These are phyloP conservation scores for Acacia confusa DNA, from an alignment of 306 rosid species.

Conservation along the genomic window DNA sequence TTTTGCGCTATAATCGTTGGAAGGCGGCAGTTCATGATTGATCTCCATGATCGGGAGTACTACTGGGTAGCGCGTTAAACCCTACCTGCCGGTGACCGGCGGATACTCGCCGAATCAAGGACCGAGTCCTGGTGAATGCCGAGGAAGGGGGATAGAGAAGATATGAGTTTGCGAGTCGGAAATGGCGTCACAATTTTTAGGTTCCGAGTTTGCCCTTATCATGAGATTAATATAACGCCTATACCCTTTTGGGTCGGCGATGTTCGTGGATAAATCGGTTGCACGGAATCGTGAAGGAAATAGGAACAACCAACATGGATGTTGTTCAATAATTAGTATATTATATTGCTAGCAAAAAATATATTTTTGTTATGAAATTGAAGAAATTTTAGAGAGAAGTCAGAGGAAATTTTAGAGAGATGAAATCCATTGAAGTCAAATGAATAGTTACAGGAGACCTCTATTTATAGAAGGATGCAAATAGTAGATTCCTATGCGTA, in stretches of 20 bases:
- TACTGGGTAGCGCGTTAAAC: neutral
- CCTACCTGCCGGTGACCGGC: conserved; percentile 43
- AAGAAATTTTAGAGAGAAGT: no score
- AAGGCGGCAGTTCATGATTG: conserved; percentile 60
- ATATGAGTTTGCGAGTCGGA: neutral
- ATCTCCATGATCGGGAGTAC: conserved; percentile 62
- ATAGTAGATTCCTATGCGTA: no score
- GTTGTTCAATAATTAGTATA: no score
- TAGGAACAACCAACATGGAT: no score
- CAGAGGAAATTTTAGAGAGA: no score
- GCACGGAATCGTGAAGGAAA: neutral
- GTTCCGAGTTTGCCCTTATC: conserved; percentile 46
- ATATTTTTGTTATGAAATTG: no score
- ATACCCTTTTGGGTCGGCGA: conserved; percentile 14
- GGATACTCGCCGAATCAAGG: conserved; percentile 38
- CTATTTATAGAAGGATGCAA: no score
- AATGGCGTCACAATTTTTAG: neutral
- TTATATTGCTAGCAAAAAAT: no score
- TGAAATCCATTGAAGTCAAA: no score
- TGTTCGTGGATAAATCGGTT: conserved; percentile 37
- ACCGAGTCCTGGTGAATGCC: conserved; percentile 27
- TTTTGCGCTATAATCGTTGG: conserved; percentile 40
- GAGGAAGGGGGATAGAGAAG: neutral
- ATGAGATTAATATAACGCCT: conserved; percentile 19
- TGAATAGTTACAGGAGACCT: no score